Conservation (phyloP, 2,329 filamentous ascomycete genomes). For the Emergomyces pasteurianus region DNA sequence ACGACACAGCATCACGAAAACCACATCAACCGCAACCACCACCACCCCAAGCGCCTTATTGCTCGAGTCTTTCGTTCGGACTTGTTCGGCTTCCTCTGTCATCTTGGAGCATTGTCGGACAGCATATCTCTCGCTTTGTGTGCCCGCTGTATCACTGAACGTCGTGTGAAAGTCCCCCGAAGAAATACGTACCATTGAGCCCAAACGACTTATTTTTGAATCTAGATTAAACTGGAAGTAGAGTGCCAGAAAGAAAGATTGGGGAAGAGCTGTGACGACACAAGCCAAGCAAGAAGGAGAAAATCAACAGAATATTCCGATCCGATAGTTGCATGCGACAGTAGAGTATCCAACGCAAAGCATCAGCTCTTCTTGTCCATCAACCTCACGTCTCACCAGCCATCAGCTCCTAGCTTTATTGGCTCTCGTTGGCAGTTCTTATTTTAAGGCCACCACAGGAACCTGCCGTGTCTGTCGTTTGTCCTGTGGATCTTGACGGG, state of each 20-base stretch:
- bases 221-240: no score
- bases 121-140: neutral
- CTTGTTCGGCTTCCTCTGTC: neutral
- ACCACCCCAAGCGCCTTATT: neutral
- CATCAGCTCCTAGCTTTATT: neutral
- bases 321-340: neutral
- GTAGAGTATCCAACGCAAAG: neutral
- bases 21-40: neutral
- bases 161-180: neutral
- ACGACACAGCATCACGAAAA: neutral
- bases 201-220: neutral
- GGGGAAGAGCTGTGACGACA: conserved; percentile 4
- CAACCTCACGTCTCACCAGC: neutral
- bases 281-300: conserved; percentile 2
- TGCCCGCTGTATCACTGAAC: conserved; percentile 3
- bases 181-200: neutral
- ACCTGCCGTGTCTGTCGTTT: conserved; percentile 5
- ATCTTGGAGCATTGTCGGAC: neutral
- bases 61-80: neutral
- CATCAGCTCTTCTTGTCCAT: neutral
- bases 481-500: conserved; percentile 1
- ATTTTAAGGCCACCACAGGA: neutral
- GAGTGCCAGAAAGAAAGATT: conserved; percentile 7
- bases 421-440: neutral
- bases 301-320: neutral